phyloP scores from a whole-genome alignment of 179 eudicot species.

The Silene coronaria region DNA sequence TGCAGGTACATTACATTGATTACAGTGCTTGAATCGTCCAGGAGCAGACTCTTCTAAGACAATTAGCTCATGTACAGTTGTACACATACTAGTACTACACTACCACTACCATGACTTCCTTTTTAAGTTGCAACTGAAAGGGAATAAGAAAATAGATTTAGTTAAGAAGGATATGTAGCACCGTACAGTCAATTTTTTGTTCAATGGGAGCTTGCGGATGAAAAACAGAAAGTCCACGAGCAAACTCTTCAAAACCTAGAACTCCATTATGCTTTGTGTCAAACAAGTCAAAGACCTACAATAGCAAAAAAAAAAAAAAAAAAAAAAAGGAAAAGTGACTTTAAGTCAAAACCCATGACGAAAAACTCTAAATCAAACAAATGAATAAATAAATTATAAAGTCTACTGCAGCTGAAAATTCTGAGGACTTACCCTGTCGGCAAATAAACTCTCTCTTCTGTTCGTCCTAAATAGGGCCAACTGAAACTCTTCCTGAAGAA shows the following conservation, averaged over 20 bases:
- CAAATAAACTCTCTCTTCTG: slow-evolving; percentile 96
- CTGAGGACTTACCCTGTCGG: slow-evolving; percentile 67
- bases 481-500: slow-evolving; percentile 88
- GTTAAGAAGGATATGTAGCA: slow-evolving; percentile 2
- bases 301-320: background rate
- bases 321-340: background rate
- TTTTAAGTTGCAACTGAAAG: background rate
- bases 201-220: slow-evolving; percentile 95
- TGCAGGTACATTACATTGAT: too few species aligned
- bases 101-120: background rate
- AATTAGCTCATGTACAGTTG: background rate
- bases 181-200: slow-evolving; percentile 91
- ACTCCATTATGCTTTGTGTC: slow-evolving; percentile 97
- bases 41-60: background rate
- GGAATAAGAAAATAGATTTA: background rate
- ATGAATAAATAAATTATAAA: background rate
- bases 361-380: background rate
- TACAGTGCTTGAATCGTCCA: too few species aligned
- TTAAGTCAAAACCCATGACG: background rate
- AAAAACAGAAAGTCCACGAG: slow-evolving; percentile 95
- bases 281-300: slow-evolving; percentile 95
- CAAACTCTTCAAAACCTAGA: slow-evolving; percentile 92
- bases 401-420: background rate
- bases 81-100: too few species aligned
- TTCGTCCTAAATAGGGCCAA: slow-evolving; percentile 90